Evolutionary conservation across 2,329 filamentous ascomycete species (phyloP).

Genomic region (Trichoderma gracile): DNA sequence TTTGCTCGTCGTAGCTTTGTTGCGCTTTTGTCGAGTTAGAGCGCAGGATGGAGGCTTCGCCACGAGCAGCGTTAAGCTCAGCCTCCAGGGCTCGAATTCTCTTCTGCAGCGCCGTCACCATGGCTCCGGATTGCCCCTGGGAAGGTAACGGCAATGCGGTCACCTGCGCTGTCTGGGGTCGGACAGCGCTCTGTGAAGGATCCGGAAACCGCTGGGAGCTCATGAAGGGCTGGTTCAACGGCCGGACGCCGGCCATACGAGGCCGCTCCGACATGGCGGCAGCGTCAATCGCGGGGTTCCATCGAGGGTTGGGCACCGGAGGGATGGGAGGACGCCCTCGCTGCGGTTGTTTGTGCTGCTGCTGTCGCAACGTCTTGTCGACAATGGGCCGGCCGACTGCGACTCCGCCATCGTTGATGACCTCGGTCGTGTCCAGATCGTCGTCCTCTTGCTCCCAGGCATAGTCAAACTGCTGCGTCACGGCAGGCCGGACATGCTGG

Average conservation of each 20-base stretch:
- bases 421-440: conserved; percentile 59
- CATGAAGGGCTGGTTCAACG: conserved; percentile 31
- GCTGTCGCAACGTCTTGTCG: conserved; percentile 40
- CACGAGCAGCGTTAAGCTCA: conserved; percentile 63
- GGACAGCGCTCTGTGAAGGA: conserved; percentile 35
- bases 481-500: conserved; percentile 46
- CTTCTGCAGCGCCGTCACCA: conserved; percentile 52
- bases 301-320: conserved; percentile 41
- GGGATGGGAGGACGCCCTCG: conserved; percentile 35
- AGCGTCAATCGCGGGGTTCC: conserved; percentile 40
- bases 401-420: conserved; percentile 51
- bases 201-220: conserved; percentile 38
- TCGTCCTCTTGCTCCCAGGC: conserved; percentile 58
- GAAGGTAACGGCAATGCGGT: conserved; percentile 37
- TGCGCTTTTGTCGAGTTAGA: conserved; percentile 64
- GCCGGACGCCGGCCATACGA: conserved; percentile 27
- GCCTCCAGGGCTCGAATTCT: conserved; percentile 55
- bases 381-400: conserved; percentile 41
- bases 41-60: conserved; percentile 75
- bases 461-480: conserved; percentile 38
- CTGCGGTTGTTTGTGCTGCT: conserved; percentile 28
- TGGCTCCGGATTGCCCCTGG: conserved; percentile 38
- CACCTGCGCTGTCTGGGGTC: conserved; percentile 46
- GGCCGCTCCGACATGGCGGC: conserved; percentile 30
- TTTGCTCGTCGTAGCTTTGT: conserved; percentile 62